Conservation (phyloP, 139 green algal genomes). For the Closterium sp. region DNA sequence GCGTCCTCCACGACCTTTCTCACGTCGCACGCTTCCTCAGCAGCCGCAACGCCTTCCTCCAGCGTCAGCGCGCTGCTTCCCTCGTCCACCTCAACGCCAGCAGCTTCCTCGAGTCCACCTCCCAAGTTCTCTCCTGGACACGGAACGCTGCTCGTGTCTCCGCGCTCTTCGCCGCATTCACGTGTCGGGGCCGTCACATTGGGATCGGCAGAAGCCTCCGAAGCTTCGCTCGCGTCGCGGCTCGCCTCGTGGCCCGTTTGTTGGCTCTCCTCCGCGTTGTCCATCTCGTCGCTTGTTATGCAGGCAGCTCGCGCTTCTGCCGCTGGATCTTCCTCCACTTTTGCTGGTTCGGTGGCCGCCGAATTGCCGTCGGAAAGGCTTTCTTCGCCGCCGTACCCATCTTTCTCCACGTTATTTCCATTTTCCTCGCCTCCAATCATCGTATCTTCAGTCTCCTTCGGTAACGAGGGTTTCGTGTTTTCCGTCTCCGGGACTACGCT, state of each 20-base stretch:
- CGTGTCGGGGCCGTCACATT: neutral
- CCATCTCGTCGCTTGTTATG: neutral
- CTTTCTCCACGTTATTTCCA: too few relatives aligned
- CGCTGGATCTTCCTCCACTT: neutral
- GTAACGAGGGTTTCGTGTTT: neutral
- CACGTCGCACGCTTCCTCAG: neutral
- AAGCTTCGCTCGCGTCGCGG: neutral
- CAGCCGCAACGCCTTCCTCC: neutral
- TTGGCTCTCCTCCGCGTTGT: neutral
- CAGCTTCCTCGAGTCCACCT: neutral
- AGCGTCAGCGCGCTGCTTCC: neutral
- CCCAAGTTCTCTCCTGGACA: neutral
- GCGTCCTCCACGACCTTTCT: constrained; percentile 62
- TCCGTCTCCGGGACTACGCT: neutral
- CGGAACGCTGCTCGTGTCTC: neutral
- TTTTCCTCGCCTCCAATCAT: neutral
- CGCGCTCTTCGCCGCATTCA: neutral
- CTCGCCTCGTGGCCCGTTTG: neutral
- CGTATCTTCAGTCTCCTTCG: neutral
- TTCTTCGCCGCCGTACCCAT: too few relatives aligned
- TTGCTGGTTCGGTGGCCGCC: neutral
- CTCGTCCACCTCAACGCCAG: neutral
- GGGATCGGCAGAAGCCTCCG: neutral
- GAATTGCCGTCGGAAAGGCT: neutral
- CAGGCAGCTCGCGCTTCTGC: neutral